These are phyloP conservation scores for Centella asiatica DNA, from an alignment of 129 eudicot genomes.

Conservation along the genomic window DNA sequence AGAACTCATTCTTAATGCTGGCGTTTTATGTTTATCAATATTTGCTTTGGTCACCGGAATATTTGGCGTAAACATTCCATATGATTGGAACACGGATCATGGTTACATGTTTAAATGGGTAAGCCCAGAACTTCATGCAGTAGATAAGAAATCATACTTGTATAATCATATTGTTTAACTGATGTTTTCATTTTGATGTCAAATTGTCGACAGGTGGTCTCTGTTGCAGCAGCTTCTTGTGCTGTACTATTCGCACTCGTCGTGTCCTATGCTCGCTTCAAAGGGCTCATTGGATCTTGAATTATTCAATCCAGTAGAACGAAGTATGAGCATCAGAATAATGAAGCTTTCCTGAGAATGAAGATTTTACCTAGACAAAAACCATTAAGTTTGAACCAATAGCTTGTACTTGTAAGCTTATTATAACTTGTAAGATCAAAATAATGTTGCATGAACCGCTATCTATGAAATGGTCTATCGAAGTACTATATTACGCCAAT, in stretches of 20 bases:
- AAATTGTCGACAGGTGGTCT: constrained; percentile 54
- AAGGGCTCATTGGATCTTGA: constrained; percentile 66
- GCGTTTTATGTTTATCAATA: constrained; percentile 63
- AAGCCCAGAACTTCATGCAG: constrained; percentile 7
- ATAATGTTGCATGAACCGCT: no score
- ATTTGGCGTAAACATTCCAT: constrained; percentile 90
- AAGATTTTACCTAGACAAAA: not conserved
- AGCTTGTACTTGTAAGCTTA: no score
- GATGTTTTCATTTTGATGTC: constrained; percentile 2
- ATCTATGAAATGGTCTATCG: no score
- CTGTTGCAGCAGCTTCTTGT: constrained; percentile 28
- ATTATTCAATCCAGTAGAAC: not conserved
- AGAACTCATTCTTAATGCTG: constrained; percentile 79
- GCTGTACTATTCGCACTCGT: constrained; percentile 42
- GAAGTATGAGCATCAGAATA: not conserved
- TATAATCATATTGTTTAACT: not conserved
- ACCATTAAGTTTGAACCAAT: no score
- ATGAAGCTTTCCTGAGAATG: not conserved
- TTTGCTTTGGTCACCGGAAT: constrained; percentile 68
- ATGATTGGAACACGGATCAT: constrained; percentile 60
- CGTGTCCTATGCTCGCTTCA: constrained; percentile 67
- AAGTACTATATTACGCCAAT: no score
- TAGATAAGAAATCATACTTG: not conserved
- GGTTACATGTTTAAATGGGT: constrained; percentile 95
- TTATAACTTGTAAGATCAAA: no score